These are phyloP conservation scores for Metrosideros polymorpha DNA, from an alignment of 441 rosid species.

Conservation along the genomic window DNA sequence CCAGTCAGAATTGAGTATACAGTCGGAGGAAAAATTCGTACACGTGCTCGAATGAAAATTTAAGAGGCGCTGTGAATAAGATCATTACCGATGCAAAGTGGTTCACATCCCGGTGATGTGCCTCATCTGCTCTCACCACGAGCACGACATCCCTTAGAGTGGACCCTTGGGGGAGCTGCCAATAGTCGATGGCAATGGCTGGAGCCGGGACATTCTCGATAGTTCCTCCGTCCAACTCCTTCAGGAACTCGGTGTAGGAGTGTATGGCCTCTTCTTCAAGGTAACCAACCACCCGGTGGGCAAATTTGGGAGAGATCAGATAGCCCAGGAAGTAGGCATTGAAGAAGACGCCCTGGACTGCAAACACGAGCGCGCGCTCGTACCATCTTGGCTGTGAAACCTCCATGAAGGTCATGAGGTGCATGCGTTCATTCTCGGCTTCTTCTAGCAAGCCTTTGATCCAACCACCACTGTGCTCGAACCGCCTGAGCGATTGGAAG, in stretches of 20 bases:
- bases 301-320: conserved; percentile 64
- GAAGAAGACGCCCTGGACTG: conserved; percentile 79
- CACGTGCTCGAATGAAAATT: neutral
- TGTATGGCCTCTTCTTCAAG: conserved; percentile 85
- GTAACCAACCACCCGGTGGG: conserved; percentile 76
- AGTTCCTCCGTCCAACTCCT: conserved; percentile 58
- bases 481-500: conserved; percentile 51
- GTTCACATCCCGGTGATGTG: conserved; percentile 90
- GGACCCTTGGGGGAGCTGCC: conserved; percentile 61
- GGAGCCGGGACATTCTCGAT: conserved; percentile 76
- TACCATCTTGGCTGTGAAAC: conserved; percentile 65
- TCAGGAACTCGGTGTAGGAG: conserved; percentile 74
- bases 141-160: conserved; percentile 65
- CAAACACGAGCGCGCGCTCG: conserved; percentile 62
- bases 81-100: conserved; percentile 63
- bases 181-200: conserved; percentile 80
- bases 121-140: conserved; percentile 83
- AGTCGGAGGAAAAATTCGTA: neutral
- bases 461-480: conserved; percentile 94
- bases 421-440: conserved; percentile 95
- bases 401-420: conserved; percentile 86
- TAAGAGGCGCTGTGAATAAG: neutral
- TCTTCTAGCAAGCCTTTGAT: conserved; percentile 82
- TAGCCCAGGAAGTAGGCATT: conserved; percentile 73
- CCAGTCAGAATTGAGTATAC: neutral